Evolutionary conservation across 1,284 basidiomycete genomes (phyloP).

Genomic region (Ceraceosorus guamensis): DNA sequence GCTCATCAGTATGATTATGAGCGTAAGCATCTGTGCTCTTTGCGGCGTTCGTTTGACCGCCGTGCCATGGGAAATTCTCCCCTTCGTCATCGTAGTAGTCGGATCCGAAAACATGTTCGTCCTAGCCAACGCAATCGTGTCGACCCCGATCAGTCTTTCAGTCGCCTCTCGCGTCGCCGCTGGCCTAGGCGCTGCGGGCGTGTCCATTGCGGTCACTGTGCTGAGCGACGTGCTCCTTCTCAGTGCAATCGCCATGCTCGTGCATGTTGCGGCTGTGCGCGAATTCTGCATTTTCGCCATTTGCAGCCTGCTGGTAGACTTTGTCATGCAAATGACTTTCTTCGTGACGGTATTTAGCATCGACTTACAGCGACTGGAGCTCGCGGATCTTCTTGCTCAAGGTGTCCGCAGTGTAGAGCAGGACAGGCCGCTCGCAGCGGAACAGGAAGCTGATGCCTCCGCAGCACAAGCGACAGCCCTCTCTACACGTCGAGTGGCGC

Average conservation of each 20-base stretch:
- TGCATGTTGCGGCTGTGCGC: conserved; percentile 67
- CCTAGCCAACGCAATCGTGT: conserved; percentile 78
- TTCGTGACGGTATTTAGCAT: conserved; percentile 83
- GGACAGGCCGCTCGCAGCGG: not conserved
- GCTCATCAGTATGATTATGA: conserved; percentile 81
- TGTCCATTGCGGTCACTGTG: conserved; percentile 84
- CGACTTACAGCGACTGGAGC: conserved; percentile 81
- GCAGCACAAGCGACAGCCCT: not conserved
- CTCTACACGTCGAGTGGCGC: not conserved
- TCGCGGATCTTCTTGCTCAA: conserved; percentile 35
- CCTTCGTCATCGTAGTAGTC: conserved; percentile 88
- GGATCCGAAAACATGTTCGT: conserved; percentile 97
- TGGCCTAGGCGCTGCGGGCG: conserved; percentile 77
- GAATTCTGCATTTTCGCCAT: conserved; percentile 92
- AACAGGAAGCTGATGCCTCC: not conserved
- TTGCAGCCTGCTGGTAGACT: conserved; percentile 88
- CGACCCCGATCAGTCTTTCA: conserved; percentile 77
- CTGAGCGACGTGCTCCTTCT: conserved; percentile 77
- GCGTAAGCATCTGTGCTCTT: conserved; percentile 79
- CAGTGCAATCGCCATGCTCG: conserved; percentile 68
- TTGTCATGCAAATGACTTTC: conserved; percentile 87
- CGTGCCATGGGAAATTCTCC: conserved; percentile 79
- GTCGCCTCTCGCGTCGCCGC: conserved; percentile 87
- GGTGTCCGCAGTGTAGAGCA: conserved; percentile 8
- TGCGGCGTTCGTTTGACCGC: conserved; percentile 75